These are phyloP conservation scores for Ceriops decandra DNA, from an alignment of 345 rosid genomes.

Conservation along the genomic window DNA sequence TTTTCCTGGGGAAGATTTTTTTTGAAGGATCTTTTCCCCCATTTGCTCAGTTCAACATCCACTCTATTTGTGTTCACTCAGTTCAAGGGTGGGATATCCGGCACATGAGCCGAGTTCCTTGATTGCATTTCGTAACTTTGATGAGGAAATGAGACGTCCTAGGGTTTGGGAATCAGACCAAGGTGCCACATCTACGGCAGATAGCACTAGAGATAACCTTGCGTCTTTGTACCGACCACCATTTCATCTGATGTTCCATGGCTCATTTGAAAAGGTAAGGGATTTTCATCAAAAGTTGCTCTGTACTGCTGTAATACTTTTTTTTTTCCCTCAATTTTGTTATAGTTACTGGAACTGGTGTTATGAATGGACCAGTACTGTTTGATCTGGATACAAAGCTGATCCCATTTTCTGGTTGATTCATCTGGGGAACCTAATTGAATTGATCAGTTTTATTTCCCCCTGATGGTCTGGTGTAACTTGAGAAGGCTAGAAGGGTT, in stretches of 20 bases:
- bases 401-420: too few species aligned
- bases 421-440: too few species aligned
- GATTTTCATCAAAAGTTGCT: background rate
- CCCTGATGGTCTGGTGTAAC: too few species aligned
- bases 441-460: too few species aligned
- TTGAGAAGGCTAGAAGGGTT: too few species aligned
- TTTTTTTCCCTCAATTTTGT: background rate
- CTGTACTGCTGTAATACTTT: background rate
- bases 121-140: constrained; percentile 85
- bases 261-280: constrained; percentile 82
- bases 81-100: constrained; percentile 44
- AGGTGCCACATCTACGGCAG: constrained; percentile 52
- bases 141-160: constrained; percentile 80
- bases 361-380: background rate
- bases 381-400: too few species aligned
- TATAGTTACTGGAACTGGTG: background rate
- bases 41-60: background rate
- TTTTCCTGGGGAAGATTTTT: background rate
- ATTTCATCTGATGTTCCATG: constrained; percentile 72
- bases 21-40: too few species aligned
- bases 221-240: constrained; percentile 97
- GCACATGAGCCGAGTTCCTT: constrained; percentile 52
- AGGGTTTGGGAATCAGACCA: constrained; percentile 78
- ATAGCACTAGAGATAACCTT: constrained; percentile 73
- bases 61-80: background rate